Evolutionary conservation across 768 basidiomycete species (phyloP).

Genomic region (Crepidotus variabilis): DNA sequence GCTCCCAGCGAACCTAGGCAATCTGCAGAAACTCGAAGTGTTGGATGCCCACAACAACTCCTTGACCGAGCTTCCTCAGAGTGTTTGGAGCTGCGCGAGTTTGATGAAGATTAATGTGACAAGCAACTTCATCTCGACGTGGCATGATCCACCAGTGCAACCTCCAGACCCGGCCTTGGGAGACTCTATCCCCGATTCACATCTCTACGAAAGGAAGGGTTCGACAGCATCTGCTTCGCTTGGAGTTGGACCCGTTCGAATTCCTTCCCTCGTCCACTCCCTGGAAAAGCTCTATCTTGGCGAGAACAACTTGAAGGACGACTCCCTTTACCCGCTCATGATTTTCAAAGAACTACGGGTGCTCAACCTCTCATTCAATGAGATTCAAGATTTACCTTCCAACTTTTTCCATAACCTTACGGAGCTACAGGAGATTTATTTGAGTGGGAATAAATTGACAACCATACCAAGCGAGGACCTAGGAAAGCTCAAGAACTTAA

Average conservation of each 20-base stretch:
- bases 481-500: conserved; percentile 60
- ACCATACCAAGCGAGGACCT: conserved; percentile 89
- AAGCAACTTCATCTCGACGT: conserved; percentile 76
- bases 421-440: conserved; percentile 79
- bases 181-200: conserved; percentile 8
- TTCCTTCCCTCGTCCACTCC: conserved; percentile 52
- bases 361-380: conserved; percentile 93
- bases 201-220: conserved; percentile 25
- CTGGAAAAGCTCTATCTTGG: conserved; percentile 82
- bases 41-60: conserved; percentile 93
- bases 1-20: conserved; percentile 75
- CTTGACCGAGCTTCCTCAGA: conserved; percentile 66
- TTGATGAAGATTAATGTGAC: conserved; percentile 78
- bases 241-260: conserved; percentile 1
- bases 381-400: conserved; percentile 83
- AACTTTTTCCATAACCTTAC: conserved; percentile 70
- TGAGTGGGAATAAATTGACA: conserved; percentile 93
- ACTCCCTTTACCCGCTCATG: conserved; percentile 70
- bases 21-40: conserved; percentile 64
- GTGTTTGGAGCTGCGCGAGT: conserved; percentile 81
- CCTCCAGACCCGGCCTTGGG: neutral
- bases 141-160: conserved; percentile 58
- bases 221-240: conserved; percentile 25
- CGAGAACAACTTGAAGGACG: conserved; percentile 85
- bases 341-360: conserved; percentile 73